Conservation (phyloP, 179 eudicot genomes). For the Carnegiea gigantea region DNA sequence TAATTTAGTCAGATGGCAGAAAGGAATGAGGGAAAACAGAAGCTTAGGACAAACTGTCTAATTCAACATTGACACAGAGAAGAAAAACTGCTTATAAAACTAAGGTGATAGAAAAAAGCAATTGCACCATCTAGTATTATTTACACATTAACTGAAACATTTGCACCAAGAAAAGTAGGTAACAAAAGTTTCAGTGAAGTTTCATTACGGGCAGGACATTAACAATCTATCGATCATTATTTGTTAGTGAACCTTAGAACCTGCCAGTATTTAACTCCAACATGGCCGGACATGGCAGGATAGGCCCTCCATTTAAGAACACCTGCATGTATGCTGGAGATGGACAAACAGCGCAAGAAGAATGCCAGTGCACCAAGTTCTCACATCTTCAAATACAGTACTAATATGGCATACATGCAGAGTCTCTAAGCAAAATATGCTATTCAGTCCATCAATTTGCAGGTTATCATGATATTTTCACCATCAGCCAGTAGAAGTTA, state of each 20-base stretch:
- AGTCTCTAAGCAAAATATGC: neutral
- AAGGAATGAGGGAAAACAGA: neutral
- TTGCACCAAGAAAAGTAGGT: neutral
- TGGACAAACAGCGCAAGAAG: too few relatives aligned
- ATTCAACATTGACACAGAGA: neutral
- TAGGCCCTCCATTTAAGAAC: too few relatives aligned
- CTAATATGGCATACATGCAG: neutral
- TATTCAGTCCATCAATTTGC: neutral
- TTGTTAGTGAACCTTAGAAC: too few relatives aligned
- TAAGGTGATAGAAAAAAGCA: neutral
- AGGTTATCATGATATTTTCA: conserved; percentile 11
- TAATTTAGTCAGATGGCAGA: neutral
- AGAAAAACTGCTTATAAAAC: neutral
- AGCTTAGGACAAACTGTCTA: neutral
- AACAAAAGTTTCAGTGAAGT: neutral
- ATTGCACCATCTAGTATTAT: neutral
- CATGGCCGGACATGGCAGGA: too few relatives aligned
- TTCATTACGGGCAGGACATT: neutral
- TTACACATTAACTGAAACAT: neutral
- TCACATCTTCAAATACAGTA: neutral
- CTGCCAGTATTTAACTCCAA: too few relatives aligned
- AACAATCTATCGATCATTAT: neutral
- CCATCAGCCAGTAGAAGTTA: conserved; percentile 7
- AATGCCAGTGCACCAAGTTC: too few relatives aligned
- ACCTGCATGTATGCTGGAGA: too few relatives aligned